These are phyloP conservation scores for Psidium guajava DNA, from an alignment of 345 rosid genomes.

Conservation along the genomic window DNA sequence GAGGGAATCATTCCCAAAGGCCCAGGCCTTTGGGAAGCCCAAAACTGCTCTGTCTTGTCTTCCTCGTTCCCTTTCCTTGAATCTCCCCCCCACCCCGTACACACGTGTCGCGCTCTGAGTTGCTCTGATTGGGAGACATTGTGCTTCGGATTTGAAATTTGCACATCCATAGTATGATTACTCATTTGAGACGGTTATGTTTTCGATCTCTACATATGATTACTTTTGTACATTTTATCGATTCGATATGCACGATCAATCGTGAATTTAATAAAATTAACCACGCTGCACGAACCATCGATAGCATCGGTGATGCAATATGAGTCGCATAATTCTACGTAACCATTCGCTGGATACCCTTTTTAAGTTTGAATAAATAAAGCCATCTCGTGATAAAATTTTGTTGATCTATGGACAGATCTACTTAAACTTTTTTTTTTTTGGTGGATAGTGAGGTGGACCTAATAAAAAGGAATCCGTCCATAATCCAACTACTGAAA, in stretches of 20 bases:
- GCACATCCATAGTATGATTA: background rate
- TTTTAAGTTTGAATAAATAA: background rate
- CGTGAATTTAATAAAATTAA: background rate
- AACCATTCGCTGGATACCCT: background rate
- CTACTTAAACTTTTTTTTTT: background rate
- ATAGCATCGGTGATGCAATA: background rate
- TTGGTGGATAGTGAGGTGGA: background rate
- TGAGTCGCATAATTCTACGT: background rate
- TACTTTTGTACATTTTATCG: background rate
- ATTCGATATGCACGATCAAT: background rate
- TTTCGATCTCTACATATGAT: background rate
- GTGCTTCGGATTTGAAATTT: background rate
- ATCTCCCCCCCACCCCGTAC: background rate
- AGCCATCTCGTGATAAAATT: background rate
- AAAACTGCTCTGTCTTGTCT: background rate
- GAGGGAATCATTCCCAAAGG: background rate
- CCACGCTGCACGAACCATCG: background rate
- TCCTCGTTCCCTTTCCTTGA: background rate
- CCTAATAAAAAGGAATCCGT: background rate
- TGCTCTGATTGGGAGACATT: background rate
- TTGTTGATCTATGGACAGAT: background rate
- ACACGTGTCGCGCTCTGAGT: background rate
- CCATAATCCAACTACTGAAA: background rate
- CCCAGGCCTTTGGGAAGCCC: background rate
- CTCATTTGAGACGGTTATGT: background rate